phyloP scores from a whole-genome alignment of 2,329 filamentous ascomycete genomes.

The Aspergillus sp. region DNA sequence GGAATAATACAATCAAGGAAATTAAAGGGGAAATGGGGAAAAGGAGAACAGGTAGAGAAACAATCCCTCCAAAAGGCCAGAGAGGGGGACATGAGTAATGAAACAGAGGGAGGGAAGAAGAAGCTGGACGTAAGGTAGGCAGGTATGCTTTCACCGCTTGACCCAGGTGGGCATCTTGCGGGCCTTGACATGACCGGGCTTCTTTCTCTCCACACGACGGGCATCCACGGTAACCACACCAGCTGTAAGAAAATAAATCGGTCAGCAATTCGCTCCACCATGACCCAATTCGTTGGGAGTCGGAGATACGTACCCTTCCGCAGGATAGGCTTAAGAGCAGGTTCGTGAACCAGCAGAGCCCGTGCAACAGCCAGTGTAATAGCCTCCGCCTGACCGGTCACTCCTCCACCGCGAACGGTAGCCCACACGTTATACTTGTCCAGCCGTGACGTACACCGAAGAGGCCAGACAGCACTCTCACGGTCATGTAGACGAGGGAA shows the following conservation, averaged over 20 bases:
- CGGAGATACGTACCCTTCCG: conserved; percentile 72
- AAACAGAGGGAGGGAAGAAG: too few species aligned
- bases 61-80: conserved; percentile 1
- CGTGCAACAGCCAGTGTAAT: conserved; percentile 87
- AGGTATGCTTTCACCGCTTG: conserved; percentile 63
- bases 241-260: conserved; percentile 57
- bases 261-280: conserved; percentile 9
- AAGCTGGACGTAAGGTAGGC: not conserved
- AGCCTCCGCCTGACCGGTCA: conserved; percentile 93
- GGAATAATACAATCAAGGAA: conserved; percentile 25
- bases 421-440: conserved; percentile 99
- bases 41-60: conserved; percentile 20
- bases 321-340: conserved; percentile 81
- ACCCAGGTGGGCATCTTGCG: conserved; percentile 99
- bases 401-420: conserved; percentile 78
- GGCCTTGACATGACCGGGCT: conserved; percentile 92
- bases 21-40: not conserved
- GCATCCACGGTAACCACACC: conserved; percentile 89
- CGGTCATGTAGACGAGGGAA: conserved; percentile 91
- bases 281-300: not conserved
- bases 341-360: conserved; percentile 87
- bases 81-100: not conserved
- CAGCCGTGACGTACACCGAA: conserved; percentile 77
- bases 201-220: conserved; percentile 95
- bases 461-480: conserved; percentile 88